Evolutionary conservation across 1,284 basidiomycete species (phyloP), one percentile per base, ranked within the genome.

Genomic region (Fomitiporia mediterranea): DNA sequence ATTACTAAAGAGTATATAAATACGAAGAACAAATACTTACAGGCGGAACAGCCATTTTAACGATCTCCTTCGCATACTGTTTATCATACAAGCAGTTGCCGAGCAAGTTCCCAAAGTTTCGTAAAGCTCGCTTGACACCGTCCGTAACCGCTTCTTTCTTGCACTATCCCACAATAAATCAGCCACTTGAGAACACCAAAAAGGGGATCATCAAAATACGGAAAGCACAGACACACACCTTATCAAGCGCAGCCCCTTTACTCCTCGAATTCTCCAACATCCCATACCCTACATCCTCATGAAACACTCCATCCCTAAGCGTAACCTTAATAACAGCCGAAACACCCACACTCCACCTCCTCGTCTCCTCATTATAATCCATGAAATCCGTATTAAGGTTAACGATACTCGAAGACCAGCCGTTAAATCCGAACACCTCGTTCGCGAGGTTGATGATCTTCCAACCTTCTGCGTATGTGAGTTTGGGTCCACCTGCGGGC

Each of bases 111-210:
- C 97, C 96, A 69, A 99, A 99, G 62, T 86, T 92, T 49, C 93
- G 81, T 19, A 99, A 75, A 0, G 93, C 83, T 34, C 96, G 85
- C 71, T 99, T 99, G 46, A 96, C 74, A 0, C 81, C 95, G 65
- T 99, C 96, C 0, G 96, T 99, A 0, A 98, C 89, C 0, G 97
- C 94, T 68, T 98, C 96, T 67, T 99, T 99, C 78, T 97, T 96
- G 65, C 91, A 93, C 94, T 98, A 64, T 11, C 58, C 23, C 40
- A 39, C 17, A 43, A 9, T 32, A n/a, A 39, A 51, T 54, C 38
- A 11, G 44, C n/a, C 8, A 32, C 1, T 59, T 4, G 7, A 48
- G 3, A 43, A 28, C 30, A 27, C 27, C 28, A 21, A 7, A 54
- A 23, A 50, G 58, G 37, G 17, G n/a, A n/a, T n/a, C n/a, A n/a